phyloP scores from a whole-genome alignment of 2,329 filamentous ascomycete species.

The Penicillium thymicola region DNA sequence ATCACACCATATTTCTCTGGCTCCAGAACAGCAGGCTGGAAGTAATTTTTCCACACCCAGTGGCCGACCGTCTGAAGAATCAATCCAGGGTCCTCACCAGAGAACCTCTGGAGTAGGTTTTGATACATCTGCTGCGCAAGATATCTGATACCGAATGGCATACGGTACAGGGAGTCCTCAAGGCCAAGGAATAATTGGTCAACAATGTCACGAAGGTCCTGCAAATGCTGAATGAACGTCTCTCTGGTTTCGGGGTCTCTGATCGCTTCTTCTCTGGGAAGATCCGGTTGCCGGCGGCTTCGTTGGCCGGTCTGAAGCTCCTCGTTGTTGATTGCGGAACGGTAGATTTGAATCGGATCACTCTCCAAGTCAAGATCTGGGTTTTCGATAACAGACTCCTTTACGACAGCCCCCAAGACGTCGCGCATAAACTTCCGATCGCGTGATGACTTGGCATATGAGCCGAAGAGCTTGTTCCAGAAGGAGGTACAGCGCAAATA shows the following conservation, averaged over 20 bases:
- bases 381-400: conserved; percentile 90
- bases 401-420: conserved; percentile 77
- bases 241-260: conserved; percentile 88
- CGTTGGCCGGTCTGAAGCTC: conserved; percentile 86
- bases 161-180: conserved; percentile 78
- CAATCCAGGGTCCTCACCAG: conserved; percentile 71
- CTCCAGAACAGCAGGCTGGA: conserved; percentile 82
- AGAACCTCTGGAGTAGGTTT: conserved; percentile 71
- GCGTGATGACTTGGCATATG: conserved; percentile 84
- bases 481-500: conserved; percentile 89
- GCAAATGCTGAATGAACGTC: conserved; percentile 89
- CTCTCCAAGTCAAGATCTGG: conserved; percentile 89
- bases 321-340: conserved; percentile 93
- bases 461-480: conserved; percentile 81
- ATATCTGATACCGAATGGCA: conserved; percentile 91
- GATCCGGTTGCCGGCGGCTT: conserved; percentile 75
- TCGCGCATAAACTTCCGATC: conserved; percentile 91
- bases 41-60: conserved; percentile 93
- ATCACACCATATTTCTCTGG: conserved; percentile 92
- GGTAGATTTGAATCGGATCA: conserved; percentile 95
- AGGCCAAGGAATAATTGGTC: conserved; percentile 82
- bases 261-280: conserved; percentile 91
- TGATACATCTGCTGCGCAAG: conserved; percentile 84
- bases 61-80: conserved; percentile 80
- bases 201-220: conserved; percentile 89